These are phyloP conservation scores for Botrytis aclada DNA, from an alignment of 2,329 filamentous ascomycete genomes.

Conservation along the genomic window DNA sequence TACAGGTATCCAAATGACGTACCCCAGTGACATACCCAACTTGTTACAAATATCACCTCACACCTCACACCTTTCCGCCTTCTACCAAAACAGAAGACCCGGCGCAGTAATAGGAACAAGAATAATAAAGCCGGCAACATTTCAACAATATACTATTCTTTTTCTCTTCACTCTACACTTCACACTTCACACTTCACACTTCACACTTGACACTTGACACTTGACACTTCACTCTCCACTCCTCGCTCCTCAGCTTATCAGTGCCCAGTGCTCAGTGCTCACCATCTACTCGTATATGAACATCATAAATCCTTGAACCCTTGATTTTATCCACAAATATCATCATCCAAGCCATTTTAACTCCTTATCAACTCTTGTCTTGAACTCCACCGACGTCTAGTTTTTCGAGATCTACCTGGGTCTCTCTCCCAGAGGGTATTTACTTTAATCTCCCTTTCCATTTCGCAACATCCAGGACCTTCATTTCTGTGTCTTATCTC, in stretches of 20 bases:
- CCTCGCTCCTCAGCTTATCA: not conserved
- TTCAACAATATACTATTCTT: not conserved
- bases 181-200: not conserved
- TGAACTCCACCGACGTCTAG: not conserved
- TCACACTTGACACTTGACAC: not conserved
- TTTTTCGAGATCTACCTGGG: not conserved
- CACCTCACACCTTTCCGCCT: not conserved
- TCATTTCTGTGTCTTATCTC: not conserved
- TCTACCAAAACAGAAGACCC: not conserved
- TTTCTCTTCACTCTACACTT: not conserved
- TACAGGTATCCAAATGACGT: not conserved
- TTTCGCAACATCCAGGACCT: not conserved
- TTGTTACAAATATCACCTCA: not conserved
- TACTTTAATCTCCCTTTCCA: not conserved
- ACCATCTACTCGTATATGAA: not conserved
- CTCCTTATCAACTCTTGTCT: not conserved
- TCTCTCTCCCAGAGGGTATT: not conserved
- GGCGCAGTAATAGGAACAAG: not conserved
- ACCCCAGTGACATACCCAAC: not conserved
- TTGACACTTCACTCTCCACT: not conserved
- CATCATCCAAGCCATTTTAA: not conserved
- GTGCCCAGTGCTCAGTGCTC: not conserved
- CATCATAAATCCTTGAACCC: conserved; percentile 6
- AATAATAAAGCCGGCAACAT: not conserved
- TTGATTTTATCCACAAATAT: conserved; percentile 8